phyloP scores from a whole-genome alignment of 352 stramenopile genomes.

The Hyaloperonospora arabidopsidis region DNA sequence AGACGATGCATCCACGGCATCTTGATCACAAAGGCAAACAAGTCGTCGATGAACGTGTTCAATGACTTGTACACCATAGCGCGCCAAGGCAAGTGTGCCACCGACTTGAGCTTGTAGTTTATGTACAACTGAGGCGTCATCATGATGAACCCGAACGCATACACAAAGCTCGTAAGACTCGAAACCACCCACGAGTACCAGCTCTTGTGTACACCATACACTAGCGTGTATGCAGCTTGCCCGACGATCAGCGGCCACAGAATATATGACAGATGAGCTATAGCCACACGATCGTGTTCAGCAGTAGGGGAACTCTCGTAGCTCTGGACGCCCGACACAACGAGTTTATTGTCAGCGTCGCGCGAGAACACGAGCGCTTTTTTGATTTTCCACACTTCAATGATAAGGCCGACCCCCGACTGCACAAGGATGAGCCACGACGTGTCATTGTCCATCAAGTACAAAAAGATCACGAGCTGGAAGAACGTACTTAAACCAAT shows the following conservation, averaged over 20 bases:
- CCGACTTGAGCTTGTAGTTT: slow-evolving; percentile 97
- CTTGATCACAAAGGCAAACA: slow-evolving; percentile 88
- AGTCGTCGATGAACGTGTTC: slow-evolving; percentile 91
- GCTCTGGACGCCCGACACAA: slow-evolving; percentile 70
- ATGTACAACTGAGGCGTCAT: slow-evolving; percentile 98
- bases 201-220: slow-evolving; percentile 89
- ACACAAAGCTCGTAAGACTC: slow-evolving; percentile 96
- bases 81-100: slow-evolving; percentile 94
- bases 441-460: slow-evolving; percentile 95
- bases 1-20: slow-evolving; percentile 96
- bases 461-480: slow-evolving; percentile 96
- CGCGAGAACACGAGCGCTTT: slow-evolving; percentile 85
- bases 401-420: slow-evolving; percentile 68
- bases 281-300: slow-evolving; percentile 77
- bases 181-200: slow-evolving; percentile 98
- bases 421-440: slow-evolving; percentile 93
- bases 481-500: slow-evolving; percentile 96
- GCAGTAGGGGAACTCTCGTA: slow-evolving; percentile 80
- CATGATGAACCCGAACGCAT: slow-evolving; percentile 98
- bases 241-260: slow-evolving; percentile 86
- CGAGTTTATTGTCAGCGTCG: slow-evolving; percentile 72
- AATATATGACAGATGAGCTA: slow-evolving; percentile 78
- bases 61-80: slow-evolving; percentile 97
- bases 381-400: slow-evolving; percentile 92
- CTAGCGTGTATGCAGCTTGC: slow-evolving; percentile 92